phyloP scores from a whole-genome alignment of 2,329 filamentous ascomycete genomes.

The Keithomyces neogunnii region DNA sequence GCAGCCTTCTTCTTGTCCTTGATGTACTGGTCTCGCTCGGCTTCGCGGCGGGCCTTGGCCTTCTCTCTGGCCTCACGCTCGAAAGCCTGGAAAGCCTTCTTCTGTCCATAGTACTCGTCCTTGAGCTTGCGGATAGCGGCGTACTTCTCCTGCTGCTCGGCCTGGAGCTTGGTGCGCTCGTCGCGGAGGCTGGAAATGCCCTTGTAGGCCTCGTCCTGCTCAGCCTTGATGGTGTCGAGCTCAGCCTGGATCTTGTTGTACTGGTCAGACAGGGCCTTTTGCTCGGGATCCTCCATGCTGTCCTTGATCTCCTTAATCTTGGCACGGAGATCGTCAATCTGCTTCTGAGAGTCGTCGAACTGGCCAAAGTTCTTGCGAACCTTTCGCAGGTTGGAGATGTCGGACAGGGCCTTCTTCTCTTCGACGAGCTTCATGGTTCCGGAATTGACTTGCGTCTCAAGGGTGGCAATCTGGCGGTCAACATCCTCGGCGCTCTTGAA shows the following conservation, averaged over 20 bases:
- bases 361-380: constrained; percentile 83
- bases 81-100: constrained; percentile 74
- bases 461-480: constrained; percentile 68
- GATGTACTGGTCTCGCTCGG: constrained; percentile 67
- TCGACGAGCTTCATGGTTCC: constrained; percentile 94
- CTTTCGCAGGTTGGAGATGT: constrained; percentile 78
- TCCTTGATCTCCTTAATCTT: constrained; percentile 88
- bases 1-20: constrained; percentile 68
- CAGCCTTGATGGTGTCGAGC: constrained; percentile 80
- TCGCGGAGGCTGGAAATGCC: constrained; percentile 76
- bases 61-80: constrained; percentile 76
- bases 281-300: constrained; percentile 81
- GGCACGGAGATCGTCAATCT: constrained; percentile 77
- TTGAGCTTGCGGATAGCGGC: constrained; percentile 75
- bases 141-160: constrained; percentile 82
- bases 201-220: constrained; percentile 88
- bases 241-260: constrained; percentile 82
- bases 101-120: constrained; percentile 76
- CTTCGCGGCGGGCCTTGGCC: constrained; percentile 67
- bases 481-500: constrained; percentile 88
- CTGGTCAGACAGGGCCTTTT: constrained; percentile 77
- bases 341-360: constrained; percentile 79
- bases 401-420: constrained; percentile 85
- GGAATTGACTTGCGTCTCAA: constrained; percentile 79
- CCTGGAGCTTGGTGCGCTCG: constrained; percentile 74